Evolutionary conservation across 2,329 filamentous ascomycete genomes (phyloP), one percentile per base, ranked within the genome.

Genomic region (Thielaviopsis cerberus): DNA sequence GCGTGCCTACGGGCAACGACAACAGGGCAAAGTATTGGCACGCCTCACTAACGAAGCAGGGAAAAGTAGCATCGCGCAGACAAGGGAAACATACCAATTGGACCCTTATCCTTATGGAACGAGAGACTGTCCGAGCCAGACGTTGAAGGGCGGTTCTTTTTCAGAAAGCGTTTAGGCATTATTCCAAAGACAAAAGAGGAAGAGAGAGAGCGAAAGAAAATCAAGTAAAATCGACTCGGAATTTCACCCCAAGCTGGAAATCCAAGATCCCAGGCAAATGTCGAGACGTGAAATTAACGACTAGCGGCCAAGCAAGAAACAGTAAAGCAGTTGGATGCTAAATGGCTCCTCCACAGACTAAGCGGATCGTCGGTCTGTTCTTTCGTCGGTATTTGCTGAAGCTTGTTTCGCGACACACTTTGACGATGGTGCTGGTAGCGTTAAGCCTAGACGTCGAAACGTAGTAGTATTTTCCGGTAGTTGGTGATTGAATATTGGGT

Each of bases 151-250:
- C 59, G 55, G 34, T 37, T 61, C 56, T 61, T 61, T 41, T 57
- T 56, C 25, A 61, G 54, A 53, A 61, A 57, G 24, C 56, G 59
- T 24, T 58, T 61, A 7, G 52, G 53, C 59, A 61, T 61, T 58
- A 20, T 58, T 22, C 48, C 30, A 50, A 58, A 41, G 54, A 57
- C n/a, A 48, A 53, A 34, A 27, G 51, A 51, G 53, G 27, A 55
- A 53, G 50, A 48, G 25, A 61, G 56, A 30, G 20, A 54, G 51
- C 15, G 20, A 41, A 48, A 53, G 54, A 48, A 50, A 54, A 51
- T 7, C 2, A 48, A 55, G 30, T 30, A 50, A 27, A 25, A 55
- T 48, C 41, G 41, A 48, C n/a, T 20, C 7, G 17, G 41, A 20
- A 48, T 20, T 48, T 22, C 6, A 7, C 41, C 10, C 41, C 5